These are phyloP conservation scores for Aphanomyces cochlioides DNA, from an alignment of 352 stramenopile genomes.

Conservation along the genomic window DNA sequence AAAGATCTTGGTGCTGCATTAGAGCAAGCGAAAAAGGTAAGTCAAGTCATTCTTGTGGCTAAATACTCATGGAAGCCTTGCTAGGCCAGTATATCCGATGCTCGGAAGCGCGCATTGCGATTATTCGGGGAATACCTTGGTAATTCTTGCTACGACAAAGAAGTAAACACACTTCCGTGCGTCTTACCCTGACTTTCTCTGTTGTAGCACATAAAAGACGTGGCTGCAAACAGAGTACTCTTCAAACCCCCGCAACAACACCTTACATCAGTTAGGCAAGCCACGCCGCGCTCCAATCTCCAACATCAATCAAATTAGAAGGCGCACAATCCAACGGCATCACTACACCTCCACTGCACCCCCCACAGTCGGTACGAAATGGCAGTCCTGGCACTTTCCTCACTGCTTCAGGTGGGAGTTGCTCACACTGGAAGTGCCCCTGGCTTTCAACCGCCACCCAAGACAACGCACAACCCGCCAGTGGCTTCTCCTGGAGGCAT, in stretches of 20 bases:
- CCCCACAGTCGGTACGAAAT: neutral
- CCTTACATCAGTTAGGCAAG: constrained; percentile 1
- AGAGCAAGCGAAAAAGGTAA: constrained; percentile 80
- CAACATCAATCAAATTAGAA: constrained; percentile 24
- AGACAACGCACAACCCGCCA: constrained; percentile 20
- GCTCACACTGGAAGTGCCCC: constrained; percentile 14
- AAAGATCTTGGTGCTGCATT: constrained; percentile 65
- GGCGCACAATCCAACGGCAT: neutral
- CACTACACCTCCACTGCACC: constrained; percentile 1
- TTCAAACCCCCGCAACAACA: no score
- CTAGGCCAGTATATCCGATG: constrained; percentile 77
- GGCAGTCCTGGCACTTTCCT: neutral
- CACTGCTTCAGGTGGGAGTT: neutral
- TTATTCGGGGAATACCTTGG: constrained; percentile 83
- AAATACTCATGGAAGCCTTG: neutral
- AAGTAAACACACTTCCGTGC: constrained; percentile 33
- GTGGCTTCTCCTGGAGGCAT: constrained; percentile 30
- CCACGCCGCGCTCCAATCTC: constrained; percentile 27
- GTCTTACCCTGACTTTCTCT: neutral
- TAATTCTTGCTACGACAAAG: constrained; percentile 85
- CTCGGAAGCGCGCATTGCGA: constrained; percentile 66
- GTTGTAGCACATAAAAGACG: constrained; percentile 61
- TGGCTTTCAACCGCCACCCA: constrained; percentile 13
- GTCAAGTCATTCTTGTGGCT: neutral
- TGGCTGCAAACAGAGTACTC: constrained; percentile 53